Percentiles rank a stretch among this genome's conserved stretches.
These are phyloP conservation scores for Plasmopara viticola DNA, from an alignment of 352 stramenopile genomes.

Conservation along the genomic window DNA sequence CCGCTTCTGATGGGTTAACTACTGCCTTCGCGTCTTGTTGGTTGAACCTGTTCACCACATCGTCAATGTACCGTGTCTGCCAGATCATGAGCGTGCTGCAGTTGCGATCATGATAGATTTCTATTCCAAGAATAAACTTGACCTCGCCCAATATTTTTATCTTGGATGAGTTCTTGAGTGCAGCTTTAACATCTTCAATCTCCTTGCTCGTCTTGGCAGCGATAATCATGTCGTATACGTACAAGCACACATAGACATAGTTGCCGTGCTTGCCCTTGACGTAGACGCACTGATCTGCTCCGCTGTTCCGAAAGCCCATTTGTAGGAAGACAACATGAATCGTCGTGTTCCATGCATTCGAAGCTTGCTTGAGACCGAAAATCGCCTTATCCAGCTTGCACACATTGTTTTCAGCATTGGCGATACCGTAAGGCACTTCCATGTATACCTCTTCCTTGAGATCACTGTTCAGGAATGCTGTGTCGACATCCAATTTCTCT, in stretches of 20 bases:
- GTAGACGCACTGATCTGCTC: slow-evolving; percentile 3
- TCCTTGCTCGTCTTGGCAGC: not conserved
- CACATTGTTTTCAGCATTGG: not conserved
- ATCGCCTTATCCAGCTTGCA: slow-evolving; percentile 2
- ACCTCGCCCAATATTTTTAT: too few species aligned
- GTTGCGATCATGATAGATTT: too few species aligned
- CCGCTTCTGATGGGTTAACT: too few species aligned
- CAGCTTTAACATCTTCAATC: not conserved
- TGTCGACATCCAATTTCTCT: too few species aligned
- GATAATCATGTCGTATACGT: not conserved
- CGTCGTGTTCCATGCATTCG: not conserved
- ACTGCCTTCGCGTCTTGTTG: too few species aligned
- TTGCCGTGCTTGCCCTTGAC: not conserved
- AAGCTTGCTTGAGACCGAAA: not conserved
- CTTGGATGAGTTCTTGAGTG: too few species aligned
- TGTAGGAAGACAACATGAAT: not conserved
- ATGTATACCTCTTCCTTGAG: not conserved
- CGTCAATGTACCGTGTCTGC: too few species aligned
- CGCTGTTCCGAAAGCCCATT: not conserved
- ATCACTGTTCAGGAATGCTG: too few species aligned
- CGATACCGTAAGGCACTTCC: slow-evolving; percentile 1
- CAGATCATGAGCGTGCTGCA: too few species aligned
- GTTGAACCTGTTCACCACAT: too few species aligned
- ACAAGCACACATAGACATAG: slow-evolving; percentile 1
- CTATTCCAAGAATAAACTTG: too few species aligned